phyloP scores from a whole-genome alignment of 345 rosid species.

The Pistacia integerrima region DNA sequence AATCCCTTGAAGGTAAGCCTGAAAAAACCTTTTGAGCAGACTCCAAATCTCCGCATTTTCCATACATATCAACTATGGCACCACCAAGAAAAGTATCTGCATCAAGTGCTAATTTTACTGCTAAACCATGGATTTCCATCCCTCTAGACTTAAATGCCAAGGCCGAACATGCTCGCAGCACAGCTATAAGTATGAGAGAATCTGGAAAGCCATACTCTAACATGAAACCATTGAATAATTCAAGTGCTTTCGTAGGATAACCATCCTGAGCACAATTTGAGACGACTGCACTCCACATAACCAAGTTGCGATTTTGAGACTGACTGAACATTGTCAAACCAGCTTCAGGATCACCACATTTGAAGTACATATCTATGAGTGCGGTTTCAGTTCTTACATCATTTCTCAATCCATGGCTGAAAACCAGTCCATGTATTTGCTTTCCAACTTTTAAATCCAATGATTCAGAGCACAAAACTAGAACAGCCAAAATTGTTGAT shows the following conservation, averaged over 20 bases:
- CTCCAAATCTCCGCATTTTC: constrained; percentile 38
- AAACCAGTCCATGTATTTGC: constrained; percentile 39
- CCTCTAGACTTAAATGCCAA: constrained; percentile 36
- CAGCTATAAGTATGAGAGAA: constrained; percentile 39
- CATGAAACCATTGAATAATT: constrained; percentile 34
- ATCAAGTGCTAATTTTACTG: constrained; percentile 32
- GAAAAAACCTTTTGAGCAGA: constrained; percentile 36
- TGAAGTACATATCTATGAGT: constrained; percentile 46
- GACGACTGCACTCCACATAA: constrained; percentile 47
- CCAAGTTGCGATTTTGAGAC: constrained; percentile 28
- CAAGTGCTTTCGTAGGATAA: constrained; percentile 32
- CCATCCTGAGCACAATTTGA: constrained; percentile 35
- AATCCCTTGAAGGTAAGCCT: constrained; percentile 35
- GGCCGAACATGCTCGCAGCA: constrained; percentile 43
- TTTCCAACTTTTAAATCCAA: constrained; percentile 28
- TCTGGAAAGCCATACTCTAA: constrained; percentile 37
- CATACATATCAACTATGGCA: constrained; percentile 51
- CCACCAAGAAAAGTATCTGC: constrained; percentile 40
- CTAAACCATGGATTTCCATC: constrained; percentile 41
- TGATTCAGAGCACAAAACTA: constrained; percentile 37
- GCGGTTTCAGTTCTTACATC: constrained; percentile 44
- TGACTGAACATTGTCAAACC: constrained; percentile 35
- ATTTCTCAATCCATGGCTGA: constrained; percentile 31
- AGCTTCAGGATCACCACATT: constrained; percentile 39
- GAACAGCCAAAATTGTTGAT: constrained; percentile 38